Conservation (phyloP, 1,139 yeast species). For the Sugiyamaella pinicola region DNA sequence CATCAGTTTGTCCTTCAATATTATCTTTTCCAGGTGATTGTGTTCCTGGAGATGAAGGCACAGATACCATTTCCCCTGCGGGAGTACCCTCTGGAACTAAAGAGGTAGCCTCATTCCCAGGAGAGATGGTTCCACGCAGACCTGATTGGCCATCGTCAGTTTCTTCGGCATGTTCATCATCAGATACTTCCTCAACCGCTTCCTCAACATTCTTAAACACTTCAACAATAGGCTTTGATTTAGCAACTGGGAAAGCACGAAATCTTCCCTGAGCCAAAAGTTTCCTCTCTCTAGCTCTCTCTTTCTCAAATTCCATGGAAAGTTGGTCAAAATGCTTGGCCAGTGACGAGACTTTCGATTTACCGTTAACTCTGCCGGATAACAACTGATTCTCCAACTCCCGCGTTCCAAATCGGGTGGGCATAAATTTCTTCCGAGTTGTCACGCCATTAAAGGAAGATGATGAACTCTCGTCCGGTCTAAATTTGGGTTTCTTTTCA, state of each 20-base stretch:
- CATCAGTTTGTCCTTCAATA: not conserved
- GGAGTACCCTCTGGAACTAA: not conserved
- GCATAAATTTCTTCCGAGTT: conserved; percentile 27
- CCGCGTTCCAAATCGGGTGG: conserved; percentile 35
- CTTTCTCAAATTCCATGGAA: conserved; percentile 82
- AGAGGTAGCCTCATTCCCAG: too few relatives aligned
- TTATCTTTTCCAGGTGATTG: not conserved
- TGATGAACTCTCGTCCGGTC: conserved; percentile 1
- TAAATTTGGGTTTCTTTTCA: conserved; percentile 6
- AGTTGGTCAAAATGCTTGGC: conserved; percentile 72
- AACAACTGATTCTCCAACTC: conserved; percentile 40
- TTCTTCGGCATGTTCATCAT: conserved; percentile 33
- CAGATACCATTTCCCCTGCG: not conserved
- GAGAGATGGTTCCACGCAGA: too few relatives aligned
- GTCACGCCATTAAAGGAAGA: conserved; percentile 3
- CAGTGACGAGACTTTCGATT: conserved; percentile 43
- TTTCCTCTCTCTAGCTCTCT: conserved; percentile 76
- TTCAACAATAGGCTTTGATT: conserved; percentile 86
- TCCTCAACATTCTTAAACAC: conserved; percentile 87
- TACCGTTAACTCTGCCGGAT: conserved; percentile 17
- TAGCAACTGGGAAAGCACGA: conserved; percentile 73
- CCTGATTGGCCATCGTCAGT: too few relatives aligned
- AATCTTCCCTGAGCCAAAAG: conserved; percentile 63
- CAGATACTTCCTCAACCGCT: conserved; percentile 85
- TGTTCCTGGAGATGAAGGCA: not conserved